Conservation (phyloP, 257 asterid genomes). For the Anisodus acutangulus region DNA sequence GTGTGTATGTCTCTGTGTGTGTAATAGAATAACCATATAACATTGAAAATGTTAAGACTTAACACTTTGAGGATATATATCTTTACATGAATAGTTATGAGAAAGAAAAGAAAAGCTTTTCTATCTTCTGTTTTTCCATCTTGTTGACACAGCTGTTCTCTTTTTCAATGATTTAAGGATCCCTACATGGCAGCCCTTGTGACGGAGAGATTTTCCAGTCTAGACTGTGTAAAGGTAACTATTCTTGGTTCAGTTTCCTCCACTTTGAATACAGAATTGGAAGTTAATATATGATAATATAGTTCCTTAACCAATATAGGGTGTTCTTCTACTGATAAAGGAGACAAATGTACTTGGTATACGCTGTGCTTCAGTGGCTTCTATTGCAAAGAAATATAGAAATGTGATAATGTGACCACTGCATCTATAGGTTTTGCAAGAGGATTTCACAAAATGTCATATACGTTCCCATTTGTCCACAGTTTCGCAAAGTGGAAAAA, state of each 20-base stretch:
- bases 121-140: not conserved
- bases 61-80: not conserved
- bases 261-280: not conserved
- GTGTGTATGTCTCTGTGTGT: not conserved
- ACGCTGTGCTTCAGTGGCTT: not conserved
- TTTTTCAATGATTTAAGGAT: constrained; percentile 53
- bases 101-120: not conserved
- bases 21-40: not conserved
- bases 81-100: not conserved
- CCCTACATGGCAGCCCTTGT: constrained; percentile 88
- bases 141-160: not conserved
- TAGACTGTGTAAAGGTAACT: constrained; percentile 66
- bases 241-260: not conserved
- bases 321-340: not conserved
- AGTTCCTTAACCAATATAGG: not conserved
- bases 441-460: constrained; percentile 85
- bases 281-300: constrained; percentile 1
- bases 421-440: constrained; percentile 72
- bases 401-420: constrained; percentile 11
- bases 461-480: constrained; percentile 75
- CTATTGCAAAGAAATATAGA: not conserved
- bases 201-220: constrained; percentile 71
- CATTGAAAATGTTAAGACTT: not conserved
- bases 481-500: constrained; percentile 40
- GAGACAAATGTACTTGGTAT: constrained; percentile 11